phyloP scores from a whole-genome alignment of 2,329 filamentous ascomycete genomes.

The Amauroascus verrucosus region DNA sequence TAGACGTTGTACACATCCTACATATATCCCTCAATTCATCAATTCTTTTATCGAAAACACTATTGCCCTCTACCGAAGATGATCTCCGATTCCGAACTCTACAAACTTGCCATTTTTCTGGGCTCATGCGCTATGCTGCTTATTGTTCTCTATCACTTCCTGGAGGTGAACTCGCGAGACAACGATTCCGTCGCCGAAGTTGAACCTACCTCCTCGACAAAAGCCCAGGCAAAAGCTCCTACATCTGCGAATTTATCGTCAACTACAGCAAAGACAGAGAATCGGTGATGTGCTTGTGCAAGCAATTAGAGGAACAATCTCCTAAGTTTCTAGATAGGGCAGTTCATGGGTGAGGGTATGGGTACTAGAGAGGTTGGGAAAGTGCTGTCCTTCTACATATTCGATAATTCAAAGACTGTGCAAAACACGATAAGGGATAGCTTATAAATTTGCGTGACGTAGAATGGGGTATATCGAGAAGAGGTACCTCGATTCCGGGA shows the following conservation, averaged over 20 bases:
- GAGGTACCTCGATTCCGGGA: too few relatives aligned
- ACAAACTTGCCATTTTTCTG: constrained; percentile 84
- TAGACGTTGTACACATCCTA: too few relatives aligned
- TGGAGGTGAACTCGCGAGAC: constrained; percentile 79
- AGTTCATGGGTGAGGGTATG: not conserved
- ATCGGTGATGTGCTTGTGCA: not conserved
- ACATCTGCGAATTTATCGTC: not conserved
- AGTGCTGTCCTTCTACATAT: not conserved
- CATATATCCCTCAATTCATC: not conserved
- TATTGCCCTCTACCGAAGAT: constrained; percentile 45
- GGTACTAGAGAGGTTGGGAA: not conserved
- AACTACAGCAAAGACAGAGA: constrained; percentile 4
- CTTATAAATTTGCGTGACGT: too few relatives aligned
- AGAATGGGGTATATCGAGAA: too few relatives aligned
- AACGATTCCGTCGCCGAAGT: constrained; percentile 23
- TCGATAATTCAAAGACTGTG: not conserved
- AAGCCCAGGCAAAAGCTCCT: not conserved
- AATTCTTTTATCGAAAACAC: not conserved
- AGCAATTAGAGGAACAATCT: not conserved
- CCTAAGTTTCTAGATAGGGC: not conserved
- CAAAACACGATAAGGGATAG: not conserved
- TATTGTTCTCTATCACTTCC: constrained; percentile 90
- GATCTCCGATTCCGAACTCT: constrained; percentile 90
- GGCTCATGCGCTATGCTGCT: constrained; percentile 82
- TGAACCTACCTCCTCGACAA: not conserved